Conservation (phyloP, 108 stramenopile genomes). For the Poteriospumella lacustris region DNA sequence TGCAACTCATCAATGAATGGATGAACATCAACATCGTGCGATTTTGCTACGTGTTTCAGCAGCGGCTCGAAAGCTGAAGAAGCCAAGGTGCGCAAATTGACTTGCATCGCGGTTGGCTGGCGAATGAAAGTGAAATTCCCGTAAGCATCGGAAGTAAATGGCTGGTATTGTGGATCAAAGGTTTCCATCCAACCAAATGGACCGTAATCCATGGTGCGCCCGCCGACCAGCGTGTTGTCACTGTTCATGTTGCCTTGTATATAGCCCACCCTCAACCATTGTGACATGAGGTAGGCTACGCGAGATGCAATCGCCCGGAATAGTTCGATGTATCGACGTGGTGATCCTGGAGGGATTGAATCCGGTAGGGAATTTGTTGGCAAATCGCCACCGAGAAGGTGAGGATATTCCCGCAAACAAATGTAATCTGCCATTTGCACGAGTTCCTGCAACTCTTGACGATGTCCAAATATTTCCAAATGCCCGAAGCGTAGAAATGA, state of each 20-base stretch:
- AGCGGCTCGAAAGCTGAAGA: conserved; percentile 38
- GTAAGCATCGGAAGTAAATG: conserved; percentile 64
- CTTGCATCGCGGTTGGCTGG: conserved; percentile 72
- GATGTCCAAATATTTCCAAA: conserved; percentile 66
- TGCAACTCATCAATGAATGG: conserved; percentile 55
- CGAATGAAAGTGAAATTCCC: conserved; percentile 81
- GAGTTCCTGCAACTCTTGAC: conserved; percentile 38
- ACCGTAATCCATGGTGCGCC: conserved; percentile 87
- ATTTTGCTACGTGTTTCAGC: neutral
- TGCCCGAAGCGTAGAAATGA: conserved; percentile 77
- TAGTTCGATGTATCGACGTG: neutral
- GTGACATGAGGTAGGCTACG: conserved; percentile 55
- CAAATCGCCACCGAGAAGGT: neutral
- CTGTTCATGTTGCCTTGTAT: conserved; percentile 92
- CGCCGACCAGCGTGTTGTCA: conserved; percentile 76
- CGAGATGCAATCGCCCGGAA: neutral
- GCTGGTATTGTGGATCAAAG: conserved; percentile 57
- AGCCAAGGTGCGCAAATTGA: conserved; percentile 69
- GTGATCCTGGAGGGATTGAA: neutral
- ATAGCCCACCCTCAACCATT: conserved; percentile 85
- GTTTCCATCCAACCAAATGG: conserved; percentile 87
- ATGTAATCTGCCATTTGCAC: conserved; percentile 18
- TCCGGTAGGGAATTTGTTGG: neutral
- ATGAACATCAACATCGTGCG: conserved; percentile 43
- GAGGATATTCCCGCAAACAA: conserved; percentile 20